phyloP scores from a whole-genome alignment of 2,329 filamentous ascomycete species.

The Exophiala xenobiotica region DNA sequence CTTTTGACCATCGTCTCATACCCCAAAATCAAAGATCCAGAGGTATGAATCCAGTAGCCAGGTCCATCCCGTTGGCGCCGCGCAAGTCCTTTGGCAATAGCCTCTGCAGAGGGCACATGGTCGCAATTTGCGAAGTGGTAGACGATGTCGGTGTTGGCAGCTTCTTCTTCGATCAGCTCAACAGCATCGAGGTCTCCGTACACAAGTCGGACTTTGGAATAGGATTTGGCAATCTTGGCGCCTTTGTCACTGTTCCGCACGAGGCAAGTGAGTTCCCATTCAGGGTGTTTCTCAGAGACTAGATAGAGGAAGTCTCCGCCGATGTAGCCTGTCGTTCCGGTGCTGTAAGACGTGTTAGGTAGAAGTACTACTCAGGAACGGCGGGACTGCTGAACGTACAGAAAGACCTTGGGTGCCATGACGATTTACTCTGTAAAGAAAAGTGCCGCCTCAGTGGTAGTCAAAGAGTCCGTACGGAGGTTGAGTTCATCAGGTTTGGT shows the following conservation, averaged over 20 bases:
- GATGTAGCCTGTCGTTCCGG: slow-evolving; percentile 55
- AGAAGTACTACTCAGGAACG: background rate
- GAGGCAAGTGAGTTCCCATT: slow-evolving; percentile 47
- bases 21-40: slow-evolving; percentile 45
- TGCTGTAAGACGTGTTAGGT: slow-evolving; percentile 27
- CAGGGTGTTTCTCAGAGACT: slow-evolving; percentile 46
- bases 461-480: no score
- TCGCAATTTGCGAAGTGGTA: slow-evolving; percentile 43
- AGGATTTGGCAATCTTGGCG: slow-evolving; percentile 39
- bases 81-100: slow-evolving; percentile 42
- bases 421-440: background rate
- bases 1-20: slow-evolving; percentile 42
- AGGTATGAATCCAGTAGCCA: slow-evolving; percentile 46
- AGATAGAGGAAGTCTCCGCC: slow-evolving; percentile 53
- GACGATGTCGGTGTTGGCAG: slow-evolving; percentile 49
- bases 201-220: slow-evolving; percentile 44
- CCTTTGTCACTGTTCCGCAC: slow-evolving; percentile 48
- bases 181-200: slow-evolving; percentile 43
- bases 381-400: slow-evolving; percentile 1
- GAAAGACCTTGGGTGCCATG: slow-evolving; percentile 16
- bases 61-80: slow-evolving; percentile 32
- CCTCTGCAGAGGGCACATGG: slow-evolving; percentile 42
- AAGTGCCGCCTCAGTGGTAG: no score
- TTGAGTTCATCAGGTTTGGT: no score
- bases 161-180: slow-evolving; percentile 43